Base-by-base conservation (phyloP, 179 eudicot species). In the Camellia oleifera region DNA sequence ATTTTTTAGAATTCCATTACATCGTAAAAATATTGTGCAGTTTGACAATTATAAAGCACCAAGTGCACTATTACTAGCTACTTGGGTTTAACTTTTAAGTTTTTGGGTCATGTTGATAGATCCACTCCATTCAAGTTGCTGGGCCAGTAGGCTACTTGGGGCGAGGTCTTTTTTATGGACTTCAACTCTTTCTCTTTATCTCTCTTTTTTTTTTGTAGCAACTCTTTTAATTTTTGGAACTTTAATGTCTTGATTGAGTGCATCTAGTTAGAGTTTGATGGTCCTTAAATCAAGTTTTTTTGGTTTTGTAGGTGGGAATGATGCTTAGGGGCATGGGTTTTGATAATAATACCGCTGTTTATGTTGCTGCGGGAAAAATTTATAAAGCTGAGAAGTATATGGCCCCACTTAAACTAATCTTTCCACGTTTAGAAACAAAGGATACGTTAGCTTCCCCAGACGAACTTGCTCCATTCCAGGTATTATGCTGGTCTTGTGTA, bases 241-340 rank as follows among this genome's bases (percentile, higher is more conserved):
- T 15, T 53, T 73, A 73, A 61, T 60, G 54, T 75, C 67, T 58
- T 20, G 69, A 26, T 75, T n/a, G 48, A 44, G 7, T 9, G 9
- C 2, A 50, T 9, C 42, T 56, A 78, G 56, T 70, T 44, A 68
- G 8, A 18, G 17, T 46, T 42, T 81, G 4, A 44, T 77, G 40
- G 54, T 77, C 62, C 79, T 9, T 23, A 77, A 58, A 20, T 60
- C 50, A 50, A 32, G 14, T 58, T 7, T 42, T 32, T 72, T 45
- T 48, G 26, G 2, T 70, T 61, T 72, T 85, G 78, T 80, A 96
- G 99, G 98, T 93, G 13, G 99, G 99, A 63, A 94, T 97, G 99
- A 91, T 97, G 97, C 97, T 97, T 76, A 85, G 97, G 86, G 98
- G 99, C 69, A 97, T 97, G 99, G 99, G 99, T 23, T 97, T 97